Percentiles rank a stretch among this genome's conserved stretches.
Evolutionary conservation across 352 stramenopile genomes (phyloP).

Genomic region (Pythium myriotylum): DNA sequence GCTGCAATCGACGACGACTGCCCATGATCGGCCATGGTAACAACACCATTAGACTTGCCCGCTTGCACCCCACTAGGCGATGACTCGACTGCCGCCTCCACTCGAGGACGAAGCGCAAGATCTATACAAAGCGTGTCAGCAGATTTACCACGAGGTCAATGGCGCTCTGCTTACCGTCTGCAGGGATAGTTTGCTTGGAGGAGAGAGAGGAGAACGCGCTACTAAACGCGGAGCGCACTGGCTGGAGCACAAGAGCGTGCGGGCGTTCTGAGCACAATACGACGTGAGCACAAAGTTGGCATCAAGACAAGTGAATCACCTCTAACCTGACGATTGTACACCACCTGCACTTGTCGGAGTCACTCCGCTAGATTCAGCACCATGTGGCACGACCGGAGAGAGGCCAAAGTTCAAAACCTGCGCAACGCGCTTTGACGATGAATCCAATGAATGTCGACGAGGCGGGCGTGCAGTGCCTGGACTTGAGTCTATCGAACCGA

Average conservation of each 20-base stretch:
- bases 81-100: slow-evolving; percentile 5
- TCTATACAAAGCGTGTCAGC: slow-evolving; percentile 11
- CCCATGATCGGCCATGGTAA: not conserved
- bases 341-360: slow-evolving; percentile 10
- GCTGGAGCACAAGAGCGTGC: slow-evolving; percentile 17
- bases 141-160: not conserved
- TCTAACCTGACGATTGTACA: slow-evolving; percentile 8
- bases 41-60: not conserved
- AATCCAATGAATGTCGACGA: slow-evolving; percentile 40
- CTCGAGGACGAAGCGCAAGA: slow-evolving; percentile 20
- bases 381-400: slow-evolving; percentile 45
- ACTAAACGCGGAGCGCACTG: slow-evolving; percentile 27
- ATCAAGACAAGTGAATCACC: too few relatives aligned
- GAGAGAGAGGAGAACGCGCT: slow-evolving; percentile 17
- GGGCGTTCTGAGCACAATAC: slow-evolving; percentile 13
- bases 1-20: slow-evolving; percentile 24
- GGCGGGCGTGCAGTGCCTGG: slow-evolving; percentile 34
- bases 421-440: slow-evolving; percentile 32
- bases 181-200: not conserved
- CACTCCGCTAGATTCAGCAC: slow-evolving; percentile 37
- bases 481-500: slow-evolving; percentile 55
- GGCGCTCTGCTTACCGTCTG: not conserved
- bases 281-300: not conserved
- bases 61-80: slow-evolving; percentile 27
- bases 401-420: slow-evolving; percentile 56